phyloP scores from a whole-genome alignment of 140 eudicot genomes.

The Bidens hawaiensis region DNA sequence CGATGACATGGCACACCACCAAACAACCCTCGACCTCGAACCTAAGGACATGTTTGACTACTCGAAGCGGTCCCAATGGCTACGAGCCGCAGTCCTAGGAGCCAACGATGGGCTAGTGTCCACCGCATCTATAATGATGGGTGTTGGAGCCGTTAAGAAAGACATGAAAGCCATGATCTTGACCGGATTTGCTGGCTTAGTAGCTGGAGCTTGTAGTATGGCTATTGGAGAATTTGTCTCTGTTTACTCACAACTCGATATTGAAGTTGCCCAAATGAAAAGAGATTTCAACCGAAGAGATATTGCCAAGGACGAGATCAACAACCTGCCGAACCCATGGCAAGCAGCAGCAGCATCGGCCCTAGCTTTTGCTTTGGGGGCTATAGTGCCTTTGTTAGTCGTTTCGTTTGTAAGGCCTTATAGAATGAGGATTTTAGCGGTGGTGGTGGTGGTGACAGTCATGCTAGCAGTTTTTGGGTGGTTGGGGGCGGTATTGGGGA shows the following conservation, averaged over 20 bases:
- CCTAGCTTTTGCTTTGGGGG: slow-evolving; percentile 34
- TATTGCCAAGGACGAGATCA: too few relatives aligned
- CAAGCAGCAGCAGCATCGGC: slow-evolving; percentile 39
- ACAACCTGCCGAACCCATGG: slow-evolving; percentile 29
- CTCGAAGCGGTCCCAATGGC: slow-evolving; percentile 37
- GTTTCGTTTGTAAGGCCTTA: slow-evolving; percentile 1
- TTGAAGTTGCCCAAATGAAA: slow-evolving; percentile 31
- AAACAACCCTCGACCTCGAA: slow-evolving; percentile 28
- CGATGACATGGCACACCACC: slow-evolving; percentile 21
- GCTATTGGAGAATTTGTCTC: slow-evolving; percentile 40
- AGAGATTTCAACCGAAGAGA: slow-evolving; percentile 19
- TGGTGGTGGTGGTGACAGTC: slow-evolving; percentile 21
- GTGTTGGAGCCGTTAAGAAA: slow-evolving; percentile 33
- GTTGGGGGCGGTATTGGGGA: slow-evolving; percentile 34
- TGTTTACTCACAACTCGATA: slow-evolving; percentile 34
- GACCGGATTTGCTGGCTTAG: slow-evolving; percentile 31
- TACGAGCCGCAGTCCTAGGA: slow-evolving; percentile 37
- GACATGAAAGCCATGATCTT: slow-evolving; percentile 33
- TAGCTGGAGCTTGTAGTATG: slow-evolving; percentile 19
- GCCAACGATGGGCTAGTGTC: slow-evolving; percentile 39
- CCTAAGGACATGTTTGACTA: slow-evolving; percentile 28
- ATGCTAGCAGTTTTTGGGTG: slow-evolving; percentile 35
- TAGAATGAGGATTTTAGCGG: slow-evolving; percentile 15
- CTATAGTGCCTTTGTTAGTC: background rate
- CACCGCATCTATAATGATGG: slow-evolving; percentile 37